Base-by-base conservation (phyloP, 345 rosid genomes). In the Populus davidiana region DNA sequence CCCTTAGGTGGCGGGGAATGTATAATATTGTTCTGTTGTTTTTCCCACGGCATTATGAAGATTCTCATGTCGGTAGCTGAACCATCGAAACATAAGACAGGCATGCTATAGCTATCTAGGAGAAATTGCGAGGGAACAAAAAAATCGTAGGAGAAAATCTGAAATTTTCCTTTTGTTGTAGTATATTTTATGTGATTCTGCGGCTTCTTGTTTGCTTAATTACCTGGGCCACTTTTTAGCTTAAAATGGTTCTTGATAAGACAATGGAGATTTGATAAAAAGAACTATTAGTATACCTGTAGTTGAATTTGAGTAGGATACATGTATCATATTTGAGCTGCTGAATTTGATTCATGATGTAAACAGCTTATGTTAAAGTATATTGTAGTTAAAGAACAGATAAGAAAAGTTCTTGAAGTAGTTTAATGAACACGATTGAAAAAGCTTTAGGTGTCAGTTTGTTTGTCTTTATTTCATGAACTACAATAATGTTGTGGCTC, bases 21-120 rank as follows among this genome's bases (percentile, higher is more conserved):
- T 23, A 12, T 56, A 16, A 12, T 56, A 5, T 41, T 64, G 27
- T 29, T 27, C 18, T 65, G 33, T 33, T 72, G 39, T 67, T 75
- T 29, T 62, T 38, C 56, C 39, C 47, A 72, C 73, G 41, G 29
- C 36, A 6, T 31, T 62, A 14, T 31, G 3, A 36, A 13, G 66
- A 25, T 44, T 78, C 69, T 41, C 23, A 10, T 76, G 78, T 76
- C 33, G 76, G 75, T 66, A 17, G 75, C 36, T 69, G 36, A 13
- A 56, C 27, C 73, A 44, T 31, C 29, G 36, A 56, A 39, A 41
- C n/a, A 20, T 43, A 41, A 63, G 41, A 50, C 31, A 72, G 71
- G 41, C 65, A 21, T 11, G n/a, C 14, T 33, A 27, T 56, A 38
- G 33, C 70, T 31, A 20, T 23, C 44, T 74, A 47, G 18, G 11